Conservation (phyloP, 768 basidiomycete species). For the Hygrophorus russula region DNA sequence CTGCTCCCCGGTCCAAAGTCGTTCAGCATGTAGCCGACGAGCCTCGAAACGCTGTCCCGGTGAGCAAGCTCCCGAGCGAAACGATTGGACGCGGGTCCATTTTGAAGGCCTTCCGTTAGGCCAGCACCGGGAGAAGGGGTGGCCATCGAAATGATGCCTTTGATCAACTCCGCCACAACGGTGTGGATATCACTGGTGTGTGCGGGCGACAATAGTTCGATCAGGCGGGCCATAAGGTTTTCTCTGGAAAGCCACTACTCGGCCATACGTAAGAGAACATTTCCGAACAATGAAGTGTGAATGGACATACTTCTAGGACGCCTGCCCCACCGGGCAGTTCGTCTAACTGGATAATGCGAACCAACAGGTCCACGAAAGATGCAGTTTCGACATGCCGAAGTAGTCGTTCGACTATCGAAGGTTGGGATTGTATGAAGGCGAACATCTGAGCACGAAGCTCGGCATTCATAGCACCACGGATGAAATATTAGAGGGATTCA, state of each 20-base stretch:
- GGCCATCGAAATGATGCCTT: conserved; percentile 90
- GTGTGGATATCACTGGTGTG: conserved; percentile 69
- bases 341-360: conserved; percentile 83
- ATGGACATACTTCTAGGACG: conserved; percentile 72
- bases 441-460: conserved; percentile 61
- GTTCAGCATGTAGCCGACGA: conserved; percentile 68
- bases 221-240: conserved; percentile 69
- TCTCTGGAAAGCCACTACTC: conserved; percentile 81
- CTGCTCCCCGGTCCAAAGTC: conserved; percentile 31
- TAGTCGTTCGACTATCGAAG: conserved; percentile 70
- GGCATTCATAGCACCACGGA: conserved; percentile 13
- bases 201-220: conserved; percentile 73
- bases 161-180: conserved; percentile 84
- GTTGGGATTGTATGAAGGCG: conserved; percentile 77
- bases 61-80: conserved; percentile 85
- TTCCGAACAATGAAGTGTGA: conserved; percentile 12
- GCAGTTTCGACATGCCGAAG: conserved; percentile 82
- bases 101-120: conserved; percentile 57
- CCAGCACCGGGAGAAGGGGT: conserved; percentile 75
- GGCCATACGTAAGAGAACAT: conserved; percentile 15
- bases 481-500: conserved; percentile 29
- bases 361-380: conserved; percentile 83
- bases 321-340: conserved; percentile 73
- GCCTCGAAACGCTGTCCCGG: conserved; percentile 53
- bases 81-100: conserved; percentile 68